Evolutionary conservation across 352 stramenopile species (phyloP).

Genomic region (Globisporangium paddicum): DNA sequence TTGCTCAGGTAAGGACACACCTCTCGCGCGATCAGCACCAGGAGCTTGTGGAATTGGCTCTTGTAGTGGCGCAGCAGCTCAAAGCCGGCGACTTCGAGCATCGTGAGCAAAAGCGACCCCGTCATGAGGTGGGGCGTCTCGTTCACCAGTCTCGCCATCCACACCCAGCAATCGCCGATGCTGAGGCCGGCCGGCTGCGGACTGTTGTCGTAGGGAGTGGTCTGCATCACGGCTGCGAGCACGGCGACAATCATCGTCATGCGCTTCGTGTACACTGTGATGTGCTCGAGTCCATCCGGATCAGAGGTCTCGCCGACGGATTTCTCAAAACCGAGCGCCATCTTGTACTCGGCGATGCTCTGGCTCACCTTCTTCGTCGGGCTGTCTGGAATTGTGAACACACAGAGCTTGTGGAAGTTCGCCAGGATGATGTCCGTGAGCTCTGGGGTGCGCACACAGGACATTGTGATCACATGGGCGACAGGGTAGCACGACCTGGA

Average conservation of each 20-base stretch:
- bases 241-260: constrained; percentile 78
- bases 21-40: constrained; percentile 62
- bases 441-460: constrained; percentile 63
- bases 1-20: constrained; percentile 64
- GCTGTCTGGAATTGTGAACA: constrained; percentile 69
- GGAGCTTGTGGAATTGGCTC: constrained; percentile 73
- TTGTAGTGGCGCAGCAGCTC: constrained; percentile 63
- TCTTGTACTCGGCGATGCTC: constrained; percentile 60
- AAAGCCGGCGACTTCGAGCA: constrained; percentile 74
- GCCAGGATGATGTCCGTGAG: constrained; percentile 66
- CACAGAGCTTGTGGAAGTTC: constrained; percentile 70
- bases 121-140: constrained; percentile 72
- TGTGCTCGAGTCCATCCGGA: constrained; percentile 56
- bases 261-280: constrained; percentile 73
- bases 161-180: constrained; percentile 69
- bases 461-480: constrained; percentile 75
- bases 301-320: constrained; percentile 56
- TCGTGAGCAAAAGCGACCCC: constrained; percentile 57
- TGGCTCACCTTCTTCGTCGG: constrained; percentile 47
- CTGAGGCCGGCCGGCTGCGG: constrained; percentile 43
- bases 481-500: constrained; percentile 62
- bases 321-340: constrained; percentile 57
- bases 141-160: constrained; percentile 65
- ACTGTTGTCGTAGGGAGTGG: constrained; percentile 49
- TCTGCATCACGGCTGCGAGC: constrained; percentile 69